phyloP scores from a whole-genome alignment of 2,329 filamentous ascomycete genomes.

The Gaeumannomyces sp. region DNA sequence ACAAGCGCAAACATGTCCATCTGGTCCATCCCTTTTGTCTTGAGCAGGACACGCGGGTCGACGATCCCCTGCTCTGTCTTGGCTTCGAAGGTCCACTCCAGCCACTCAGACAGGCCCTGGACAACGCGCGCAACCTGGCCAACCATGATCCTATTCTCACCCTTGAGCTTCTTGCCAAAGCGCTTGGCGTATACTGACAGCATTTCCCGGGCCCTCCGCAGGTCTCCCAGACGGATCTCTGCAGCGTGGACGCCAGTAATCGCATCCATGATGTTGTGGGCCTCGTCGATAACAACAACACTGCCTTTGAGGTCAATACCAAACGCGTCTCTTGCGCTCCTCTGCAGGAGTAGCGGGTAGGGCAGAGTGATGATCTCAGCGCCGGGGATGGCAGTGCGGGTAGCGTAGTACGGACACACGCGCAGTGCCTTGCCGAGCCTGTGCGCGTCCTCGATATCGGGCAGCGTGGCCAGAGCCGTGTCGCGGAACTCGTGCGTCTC shows the following conservation, averaged over 20 bases:
- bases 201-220: constrained; percentile 67
- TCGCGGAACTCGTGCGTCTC: constrained; percentile 79
- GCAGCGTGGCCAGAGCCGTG: constrained; percentile 72
- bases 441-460: constrained; percentile 89
- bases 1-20: constrained; percentile 90
- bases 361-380: constrained; percentile 89
- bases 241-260: constrained; percentile 82
- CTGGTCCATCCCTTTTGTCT: constrained; percentile 84
- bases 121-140: constrained; percentile 80
- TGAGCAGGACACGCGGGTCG: constrained; percentile 64
- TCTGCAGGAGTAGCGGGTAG: constrained; percentile 84
- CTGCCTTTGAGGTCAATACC: constrained; percentile 81
- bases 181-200: constrained; percentile 77
- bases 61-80: constrained; percentile 54
- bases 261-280: constrained; percentile 95
- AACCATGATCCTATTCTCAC: constrained; percentile 85
- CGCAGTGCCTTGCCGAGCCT: constrained; percentile 69
- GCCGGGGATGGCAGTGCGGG: constrained; percentile 70
- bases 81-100: constrained; percentile 45
- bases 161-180: constrained; percentile 83
- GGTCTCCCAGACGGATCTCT: constrained; percentile 64
- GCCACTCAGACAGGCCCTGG: constrained; percentile 67
- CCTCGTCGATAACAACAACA: constrained; percentile 93
- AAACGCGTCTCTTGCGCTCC: constrained; percentile 78
- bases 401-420: constrained; percentile 96